A percentile compares a stretch with the other conserved stretches of the same genome.
These are phyloP conservation scores for Ophiosphaerella korrae DNA, from an alignment of 2,329 filamentous ascomycete species.

Conservation along the genomic window DNA sequence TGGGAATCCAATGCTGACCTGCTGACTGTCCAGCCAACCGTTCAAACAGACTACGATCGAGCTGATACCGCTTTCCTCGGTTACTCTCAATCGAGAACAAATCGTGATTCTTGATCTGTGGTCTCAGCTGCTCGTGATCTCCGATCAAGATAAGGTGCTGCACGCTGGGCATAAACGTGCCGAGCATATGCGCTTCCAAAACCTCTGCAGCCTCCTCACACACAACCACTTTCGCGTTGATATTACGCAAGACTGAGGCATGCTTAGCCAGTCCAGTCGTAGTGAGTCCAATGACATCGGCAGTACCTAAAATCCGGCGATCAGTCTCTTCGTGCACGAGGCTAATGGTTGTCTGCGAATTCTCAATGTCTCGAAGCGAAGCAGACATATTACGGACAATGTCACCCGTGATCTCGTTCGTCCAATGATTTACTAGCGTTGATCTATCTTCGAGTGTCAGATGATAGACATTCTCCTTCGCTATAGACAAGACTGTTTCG, in stretches of 20 bases:
- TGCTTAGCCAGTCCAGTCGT: constrained; percentile 70
- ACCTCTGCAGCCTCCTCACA: constrained; percentile 74
- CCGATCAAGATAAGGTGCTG: constrained; percentile 70
- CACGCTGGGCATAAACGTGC: constrained; percentile 57
- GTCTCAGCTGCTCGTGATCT: constrained; percentile 71
- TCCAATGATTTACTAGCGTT: too few relatives aligned
- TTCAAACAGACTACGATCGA: too few relatives aligned
- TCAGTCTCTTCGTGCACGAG: constrained; percentile 49
- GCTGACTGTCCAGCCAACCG: too few relatives aligned
- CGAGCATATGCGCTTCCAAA: constrained; percentile 66
- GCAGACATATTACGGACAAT: too few relatives aligned
- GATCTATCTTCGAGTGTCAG: too few relatives aligned
- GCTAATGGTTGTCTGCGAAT: too few relatives aligned
- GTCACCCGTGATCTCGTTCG: too few relatives aligned
- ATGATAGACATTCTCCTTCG: too few relatives aligned
- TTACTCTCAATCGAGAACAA: constrained; percentile 51
- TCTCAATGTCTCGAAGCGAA: too few relatives aligned
- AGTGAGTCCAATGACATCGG: constrained; percentile 46
- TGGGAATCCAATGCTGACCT: constrained; percentile 43
- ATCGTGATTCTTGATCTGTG: constrained; percentile 62
- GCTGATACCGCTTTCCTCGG: too few relatives aligned
- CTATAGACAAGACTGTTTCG: too few relatives aligned
- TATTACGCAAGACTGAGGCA: constrained; percentile 55
- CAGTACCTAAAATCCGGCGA: constrained; percentile 54
- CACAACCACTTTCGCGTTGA: constrained; percentile 61